Base-by-base conservation (phyloP, 2,329 filamentous ascomycete genomes). In the Aspergillus sp. region DNA sequence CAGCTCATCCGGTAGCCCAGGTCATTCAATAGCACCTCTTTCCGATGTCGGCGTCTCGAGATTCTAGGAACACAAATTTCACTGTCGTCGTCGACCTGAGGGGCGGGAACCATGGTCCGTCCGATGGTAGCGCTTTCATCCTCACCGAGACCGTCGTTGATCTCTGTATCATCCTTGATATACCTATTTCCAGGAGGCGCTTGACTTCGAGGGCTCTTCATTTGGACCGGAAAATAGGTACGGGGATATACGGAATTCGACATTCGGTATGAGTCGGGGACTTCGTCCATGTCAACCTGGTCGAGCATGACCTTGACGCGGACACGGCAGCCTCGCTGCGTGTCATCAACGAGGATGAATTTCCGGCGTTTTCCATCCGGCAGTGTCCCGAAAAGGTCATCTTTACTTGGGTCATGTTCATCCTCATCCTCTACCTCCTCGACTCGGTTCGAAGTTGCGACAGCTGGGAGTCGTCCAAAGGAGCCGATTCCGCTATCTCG, bases 1-100 rank as follows among this genome's bases (percentile, higher is more conserved):
- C 95, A 99, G 48, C 91, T 93, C 90, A 99, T 96, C 47, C 93
- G 86, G 73, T 96, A 96, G 2, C 92, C 93, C 45, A 98, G 79
- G 70, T 98, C 93, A 71, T 98, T 98, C 60, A 98, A 79, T 48
- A 90, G 85, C n/a, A 95, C 87, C 72, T 98, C 93, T 77, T 91
- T 95, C 49, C 82, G 84, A 49, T 91, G 85, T 64, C 86, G 84
- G 44, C 81, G 79, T 69, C 85, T 87, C 49, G 86, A 86, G 74
- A 92, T 87, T 57, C 86, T 83, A 24, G 93, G 91, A 41, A 96
- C 88, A 2, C 86, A 84, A 38, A 96, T 81, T 68, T 91, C 88
- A 18, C 83, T 83, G 59, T 93, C 88, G n/a, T 89, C 89, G 63
- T 93, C 90, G 41, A 82, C 72, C 41, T 82, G 72, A 1, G 80